Conservation (phyloP, 2,329 filamentous ascomycete genomes). For the Claviceps monticola region DNA sequence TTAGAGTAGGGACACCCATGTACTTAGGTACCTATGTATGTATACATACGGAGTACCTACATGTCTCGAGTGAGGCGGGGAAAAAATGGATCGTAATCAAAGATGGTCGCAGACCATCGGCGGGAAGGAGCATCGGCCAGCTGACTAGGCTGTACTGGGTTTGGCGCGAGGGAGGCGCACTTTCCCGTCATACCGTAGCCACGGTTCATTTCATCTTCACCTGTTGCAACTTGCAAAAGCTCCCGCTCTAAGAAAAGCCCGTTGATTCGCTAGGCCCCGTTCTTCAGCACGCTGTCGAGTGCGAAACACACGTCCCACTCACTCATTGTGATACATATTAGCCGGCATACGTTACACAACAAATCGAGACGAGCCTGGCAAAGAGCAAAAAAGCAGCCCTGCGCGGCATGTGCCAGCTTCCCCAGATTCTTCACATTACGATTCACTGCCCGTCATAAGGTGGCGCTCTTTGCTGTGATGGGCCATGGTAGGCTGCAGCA, state of each 20-base stretch:
- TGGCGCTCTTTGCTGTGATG: background rate
- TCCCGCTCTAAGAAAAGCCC: no score
- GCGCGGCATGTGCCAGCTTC: background rate
- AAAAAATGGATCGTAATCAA: background rate
- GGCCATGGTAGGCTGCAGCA: background rate
- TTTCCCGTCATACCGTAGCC: no score
- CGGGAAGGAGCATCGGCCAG: background rate
- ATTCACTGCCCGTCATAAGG: background rate
- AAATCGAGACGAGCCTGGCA: background rate
- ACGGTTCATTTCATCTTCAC: no score
- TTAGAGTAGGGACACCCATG: no score
- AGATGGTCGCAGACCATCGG: background rate
- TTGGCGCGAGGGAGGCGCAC: no score
- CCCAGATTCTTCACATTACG: background rate
- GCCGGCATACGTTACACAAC: background rate
- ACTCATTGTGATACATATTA: background rate
- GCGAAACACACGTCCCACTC: background rate
- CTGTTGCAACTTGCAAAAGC: no score
- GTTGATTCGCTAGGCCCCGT: no score
- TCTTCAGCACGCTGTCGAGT: background rate
- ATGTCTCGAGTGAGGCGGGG: background rate
- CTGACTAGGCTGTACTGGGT: background rate
- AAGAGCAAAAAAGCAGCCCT: background rate
- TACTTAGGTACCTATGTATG: no score
- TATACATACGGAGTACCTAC: no score